Base-by-base conservation (phyloP, 2,329 filamentous ascomycete genomes). In the Paraphaeosphaeria minitans region DNA sequence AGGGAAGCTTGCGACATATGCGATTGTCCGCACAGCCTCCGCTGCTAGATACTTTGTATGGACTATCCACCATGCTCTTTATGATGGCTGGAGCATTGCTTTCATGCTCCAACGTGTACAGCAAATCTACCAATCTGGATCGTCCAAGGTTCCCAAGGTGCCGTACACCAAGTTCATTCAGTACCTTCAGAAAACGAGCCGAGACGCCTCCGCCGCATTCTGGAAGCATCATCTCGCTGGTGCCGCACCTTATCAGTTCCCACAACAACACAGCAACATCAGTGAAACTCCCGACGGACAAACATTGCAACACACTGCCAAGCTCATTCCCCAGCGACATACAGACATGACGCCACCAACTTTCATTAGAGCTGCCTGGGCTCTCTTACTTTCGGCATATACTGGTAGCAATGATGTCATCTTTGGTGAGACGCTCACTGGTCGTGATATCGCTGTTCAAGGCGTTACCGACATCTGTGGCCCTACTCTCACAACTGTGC, bases 41-140 rank as follows among this genome's bases (percentile, higher is more conserved):
- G 57, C 56, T 48, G 53, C 66, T 52, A 46, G 60, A 19, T 77
- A 68, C 62, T 69, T 79, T 45, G 72, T 75, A 41, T 77, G 74
- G 75, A 78, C 75, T 0, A 56, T 78, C 10, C 78, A 80, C 48
- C 78, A 80, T 57, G 68, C 74, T 0, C 63, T 79, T 1, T 80
- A 79, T 41, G 78, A 80, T 56, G 78, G 77, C 9, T 76, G 73
- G 73, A 70, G 67, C 37, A 68, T 73, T 37, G 59, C 67, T 14
- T 56, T 72, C 39, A 66, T 75, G 59, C 62, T 75, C 2, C 66
- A 74, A 22, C 63, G 69, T 8, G 70, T 75, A 1, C 66, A 75
- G 48, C 61, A 73, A 13, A 66, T 75, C 13, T 70, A 70, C 56
- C 33, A 63, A 37, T 43, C 31, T 7, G 69, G 65, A 5, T 14